phyloP scores from a whole-genome alignment of 2,329 filamentous ascomycete species.

The Juglanconis juglandina region DNA sequence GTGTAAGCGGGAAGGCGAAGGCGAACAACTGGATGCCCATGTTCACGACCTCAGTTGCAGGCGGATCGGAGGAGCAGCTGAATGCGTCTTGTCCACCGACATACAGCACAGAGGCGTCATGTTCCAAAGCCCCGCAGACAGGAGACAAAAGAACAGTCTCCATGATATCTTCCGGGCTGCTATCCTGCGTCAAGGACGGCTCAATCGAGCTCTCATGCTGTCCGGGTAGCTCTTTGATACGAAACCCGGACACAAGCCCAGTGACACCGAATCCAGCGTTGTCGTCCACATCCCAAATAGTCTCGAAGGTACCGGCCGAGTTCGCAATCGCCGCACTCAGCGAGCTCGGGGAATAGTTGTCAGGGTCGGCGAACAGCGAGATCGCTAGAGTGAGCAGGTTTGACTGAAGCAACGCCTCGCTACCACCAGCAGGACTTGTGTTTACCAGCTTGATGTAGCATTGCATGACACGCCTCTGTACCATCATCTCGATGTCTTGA shows the following conservation, averaged over 20 bases:
- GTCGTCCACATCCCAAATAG: conserved; percentile 90
- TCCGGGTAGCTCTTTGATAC: conserved; percentile 66
- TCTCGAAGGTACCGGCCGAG: conserved; percentile 85
- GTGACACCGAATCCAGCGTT: conserved; percentile 94
- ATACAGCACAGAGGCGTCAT: conserved; percentile 83
- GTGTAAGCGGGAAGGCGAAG: conserved; percentile 83
- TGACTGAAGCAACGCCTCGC: conserved; percentile 83
- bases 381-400: conserved; percentile 88
- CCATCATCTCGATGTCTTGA: conserved; percentile 88
- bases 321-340: conserved; percentile 89
- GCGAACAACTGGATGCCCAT: conserved; percentile 91
- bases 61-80: conserved; percentile 63
- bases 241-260: conserved; percentile 75
- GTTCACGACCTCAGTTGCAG: conserved; percentile 90
- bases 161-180: conserved; percentile 62
- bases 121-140: conserved; percentile 78
- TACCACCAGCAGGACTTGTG: conserved; percentile 78
- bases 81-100: conserved; percentile 49
- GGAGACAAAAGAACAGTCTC: conserved; percentile 64
- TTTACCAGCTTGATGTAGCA: conserved; percentile 92
- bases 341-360: conserved; percentile 80
- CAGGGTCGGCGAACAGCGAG: conserved; percentile 87
- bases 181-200: conserved; percentile 43
- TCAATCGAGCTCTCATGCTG: conserved; percentile 56
- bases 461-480: conserved; percentile 86